Evolutionary conservation across 495 filamentous ascomycete genomes (phyloP), one percentile per base, ranked within the genome.

Genomic region (Venustampulla echinocandica): DNA sequence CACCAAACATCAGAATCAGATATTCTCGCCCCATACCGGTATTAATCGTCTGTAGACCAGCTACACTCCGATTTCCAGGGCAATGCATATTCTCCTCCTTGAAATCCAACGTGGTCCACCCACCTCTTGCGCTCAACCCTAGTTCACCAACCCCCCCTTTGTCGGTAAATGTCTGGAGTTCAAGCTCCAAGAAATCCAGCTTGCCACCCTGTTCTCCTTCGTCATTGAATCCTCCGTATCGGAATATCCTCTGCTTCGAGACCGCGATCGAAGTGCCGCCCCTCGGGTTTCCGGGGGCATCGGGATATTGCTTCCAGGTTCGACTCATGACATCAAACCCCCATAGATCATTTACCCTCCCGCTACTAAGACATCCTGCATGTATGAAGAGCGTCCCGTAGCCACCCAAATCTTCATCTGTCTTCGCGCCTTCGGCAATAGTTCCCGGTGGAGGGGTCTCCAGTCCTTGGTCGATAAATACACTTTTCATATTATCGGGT

Each of bases 181-280:
- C 74, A 49, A 62, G 56, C 37, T 81, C 80, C 69, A 63, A 50
- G 13, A 78, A 68, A 47, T 92, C 84, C 5, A 92, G 33, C 21
- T 64, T 62, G 0, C 81, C 83, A 3, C 85, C 83, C 34, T 81
- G 69, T 53, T 85, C 80, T 0, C 47, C 61, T 22, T 69, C 61
- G 4, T 82, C 84, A 59, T 86, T 77, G 53, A 81, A 87, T 0
- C 85, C 85, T 55, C 82, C 82, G 62, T 84, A 85, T 18, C 83
- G 73, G 57, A 79, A 92, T 14, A 90, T 54, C 24, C 74, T 66
- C 14, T 71, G 71, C 43, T 68, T 61, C 2, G 64, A 60, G 38
- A 79, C 69, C 0, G 79, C 71, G 25, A 92, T 72, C 0, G 75
- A 73, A 0, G 83, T 65, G 0, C 82, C 85, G 10, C 79, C 80